Base-by-base conservation (phyloP, 2,329 filamentous ascomycete genomes). In the Grosmannia penicillata region DNA sequence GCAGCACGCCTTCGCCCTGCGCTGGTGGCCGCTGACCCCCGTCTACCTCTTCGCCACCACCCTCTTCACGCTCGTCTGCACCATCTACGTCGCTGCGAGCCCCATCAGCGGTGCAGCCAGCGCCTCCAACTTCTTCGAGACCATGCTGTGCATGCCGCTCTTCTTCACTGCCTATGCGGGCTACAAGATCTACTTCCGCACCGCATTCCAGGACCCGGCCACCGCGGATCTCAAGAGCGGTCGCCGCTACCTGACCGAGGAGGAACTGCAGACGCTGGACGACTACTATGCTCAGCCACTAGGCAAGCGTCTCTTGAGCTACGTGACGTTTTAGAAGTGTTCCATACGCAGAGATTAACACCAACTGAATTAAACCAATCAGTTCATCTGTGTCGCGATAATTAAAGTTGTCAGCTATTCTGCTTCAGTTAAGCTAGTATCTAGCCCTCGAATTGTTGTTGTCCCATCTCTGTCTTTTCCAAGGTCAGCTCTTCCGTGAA, bases 121-220 rank as follows among this genome's bases (percentile, higher is more conserved):
- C 3, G 41, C 41, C 21, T 37, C 36, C 13, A 11, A 22, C 14
- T 45, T 45, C 17, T 45, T 45, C 22, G 33, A 45, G 30, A 45
- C 28, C 33, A 41, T 43, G 38, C 36, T 45, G 7, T 41, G 43
- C 19, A 26, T 43, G 22, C 43, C 43, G 2, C 23, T 45, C 9
- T 43, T 43, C 7, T 25, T 45, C 15, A 15, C 24, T 3, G 38
- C 38, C 30, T 45, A 29, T 15, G 10, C 31, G 10, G 37, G 32
- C 30, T 43, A 45, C 41, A 45, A 45, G 31, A 19, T 45, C 14
- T 43, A 38, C 17, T 45, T 45, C 34, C 40, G 41, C 24, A 43
- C 43, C 10, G 27, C 15, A 13, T 4, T 45, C 10, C 40, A 41
- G 40, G 36, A 43, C 24, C 43, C 43, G 2, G 24, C 17, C 14